Base-by-base conservation (phyloP, 1,139 yeast genomes). In the Candida freyschussii region DNA sequence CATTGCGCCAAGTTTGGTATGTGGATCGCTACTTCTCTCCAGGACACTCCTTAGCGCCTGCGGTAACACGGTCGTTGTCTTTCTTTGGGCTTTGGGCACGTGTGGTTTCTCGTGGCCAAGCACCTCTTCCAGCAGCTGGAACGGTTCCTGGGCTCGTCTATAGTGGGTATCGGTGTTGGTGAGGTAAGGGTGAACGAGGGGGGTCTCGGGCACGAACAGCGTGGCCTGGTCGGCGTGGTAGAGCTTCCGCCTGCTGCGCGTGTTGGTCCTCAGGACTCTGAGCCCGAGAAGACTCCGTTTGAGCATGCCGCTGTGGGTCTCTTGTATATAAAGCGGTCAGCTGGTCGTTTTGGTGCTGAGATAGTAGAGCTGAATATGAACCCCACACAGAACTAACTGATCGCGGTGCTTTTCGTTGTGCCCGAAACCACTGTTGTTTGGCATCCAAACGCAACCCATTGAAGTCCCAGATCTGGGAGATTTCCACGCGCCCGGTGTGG, bases 1-100 rank as follows among this genome's bases (percentile, higher is more conserved):
- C 15, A 47, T 8, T 2, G 27, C 26, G 7, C 29, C 31, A 3
- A 47, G 26, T 18, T 38, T 40, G 11, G 37, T 32, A 30, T 47
- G 52, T 1, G 37, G 25, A 29, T 47, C 52, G 16, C 44, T 40
- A 4, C 35, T 29, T 8, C 25, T 26, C 7, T 27, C 10, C 20
- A 43, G 15, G n/a, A 28, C 26, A 1, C 7, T 8, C 9, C 22
- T 19, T 10, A 42, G 27, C 2, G 32, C 18, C 13, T 27, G 27
- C 5, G 39, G 41, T 8, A 40, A 26, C 9, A 17, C 6, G 11
- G 10, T 15, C 14, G 11, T 11, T 14, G 11, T 17, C 16, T 9
- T 12, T n/a, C 14, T n/a, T 11, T n/a, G 13, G 13, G 7, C 24
- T 21, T 8, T 7, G 7, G 11, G 24, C 12, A n/a, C n/a, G n/a